Percentiles rank a stretch among this genome's conserved stretches.
These are phyloP conservation scores for Oryza rufipogon DNA, from an alignment of 176 grass and related monocot species.

Conservation along the genomic window DNA sequence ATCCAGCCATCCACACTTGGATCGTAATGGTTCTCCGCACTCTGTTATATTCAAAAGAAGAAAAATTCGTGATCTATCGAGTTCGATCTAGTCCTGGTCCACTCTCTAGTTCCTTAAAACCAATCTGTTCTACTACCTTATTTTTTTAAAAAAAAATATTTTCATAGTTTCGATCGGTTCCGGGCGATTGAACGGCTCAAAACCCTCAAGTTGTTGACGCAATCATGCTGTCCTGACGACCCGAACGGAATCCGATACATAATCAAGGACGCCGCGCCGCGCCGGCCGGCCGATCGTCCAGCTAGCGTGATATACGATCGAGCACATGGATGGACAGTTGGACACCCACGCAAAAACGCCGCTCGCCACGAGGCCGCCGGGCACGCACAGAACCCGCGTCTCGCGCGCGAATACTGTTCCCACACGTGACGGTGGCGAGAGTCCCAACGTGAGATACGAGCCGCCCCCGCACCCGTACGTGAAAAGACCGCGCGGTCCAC, in stretches of 20 bases:
- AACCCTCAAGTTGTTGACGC: not conserved
- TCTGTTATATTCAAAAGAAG: not conserved
- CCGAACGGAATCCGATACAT: not conserved
- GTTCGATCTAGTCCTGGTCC: not conserved
- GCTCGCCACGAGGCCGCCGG: not conserved
- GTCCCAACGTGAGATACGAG: not conserved
- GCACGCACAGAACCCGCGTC: not conserved
- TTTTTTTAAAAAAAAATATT: not conserved
- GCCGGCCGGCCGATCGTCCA: constrained; percentile 5
- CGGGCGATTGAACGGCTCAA: constrained; percentile 18
- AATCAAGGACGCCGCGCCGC: constrained; percentile 16
- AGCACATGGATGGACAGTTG: constrained; percentile 41
- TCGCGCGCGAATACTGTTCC: not conserved
- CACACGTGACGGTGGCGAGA: not conserved
- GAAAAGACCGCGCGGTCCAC: not conserved
- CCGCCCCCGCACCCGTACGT: not conserved
- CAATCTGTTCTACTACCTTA: not conserved
- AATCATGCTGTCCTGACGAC: not conserved
- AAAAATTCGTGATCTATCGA: not conserved
- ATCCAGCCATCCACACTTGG: not conserved
- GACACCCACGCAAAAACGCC: not conserved
- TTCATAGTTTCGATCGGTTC: not conserved
- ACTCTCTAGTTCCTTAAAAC: not conserved
- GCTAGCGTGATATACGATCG: constrained; percentile 12
- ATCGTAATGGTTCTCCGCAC: not conserved